Evolutionary conservation across 2,329 filamentous ascomycete genomes (phyloP), one percentile per base, ranked within the genome.

Genomic region (Epichloe festucae): DNA sequence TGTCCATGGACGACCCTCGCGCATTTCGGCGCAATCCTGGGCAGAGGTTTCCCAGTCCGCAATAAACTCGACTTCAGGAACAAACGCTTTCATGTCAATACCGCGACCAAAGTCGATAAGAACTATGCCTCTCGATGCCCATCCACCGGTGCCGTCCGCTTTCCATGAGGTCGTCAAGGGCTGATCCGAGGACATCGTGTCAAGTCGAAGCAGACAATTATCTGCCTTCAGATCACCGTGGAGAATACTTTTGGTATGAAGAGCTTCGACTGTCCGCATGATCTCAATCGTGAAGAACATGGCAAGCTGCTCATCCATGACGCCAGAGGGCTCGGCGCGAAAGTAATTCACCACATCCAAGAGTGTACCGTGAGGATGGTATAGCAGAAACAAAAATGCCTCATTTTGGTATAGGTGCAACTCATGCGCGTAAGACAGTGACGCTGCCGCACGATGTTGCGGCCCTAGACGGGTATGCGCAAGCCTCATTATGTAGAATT

Each of bases 231-330:
- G 76, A 62, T 98, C 93, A 40, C 93, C 93, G 64, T 98, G 93
- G 45, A 97, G 73, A 52, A 98, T 75, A 3, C 81, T 78, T 58
- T 85, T 85, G 3, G 79, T 65, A 67, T 98, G 93, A 21, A 98
- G 75, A 0, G 85, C 84, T 70, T 97, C 93, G 3, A 95, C 78
- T 0, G 89, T 95, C 48, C 93, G 86, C 59, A 98, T 77, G 6
- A 98, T 77, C 68, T 98, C 93, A 54, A 97, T 76, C 7, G 87
- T 78, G 70, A 97, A 95, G 73, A 96, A 97, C 89, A 97, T 96
- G 59, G 87, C 88, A 2, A 97, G 74, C 46, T 78, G 76, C 68
- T 98, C 93, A 59, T 98, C 93, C 78, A 98, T 88, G 15, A 85
- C 84, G 2, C 82, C 82, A 5, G 78, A 78, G 1, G 77, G 65